A percentile compares a stretch with the other conserved stretches of the same genome.
Conservation (phyloP, 2,329 filamentous ascomycete species). For the Monosporascus sp. region DNA sequence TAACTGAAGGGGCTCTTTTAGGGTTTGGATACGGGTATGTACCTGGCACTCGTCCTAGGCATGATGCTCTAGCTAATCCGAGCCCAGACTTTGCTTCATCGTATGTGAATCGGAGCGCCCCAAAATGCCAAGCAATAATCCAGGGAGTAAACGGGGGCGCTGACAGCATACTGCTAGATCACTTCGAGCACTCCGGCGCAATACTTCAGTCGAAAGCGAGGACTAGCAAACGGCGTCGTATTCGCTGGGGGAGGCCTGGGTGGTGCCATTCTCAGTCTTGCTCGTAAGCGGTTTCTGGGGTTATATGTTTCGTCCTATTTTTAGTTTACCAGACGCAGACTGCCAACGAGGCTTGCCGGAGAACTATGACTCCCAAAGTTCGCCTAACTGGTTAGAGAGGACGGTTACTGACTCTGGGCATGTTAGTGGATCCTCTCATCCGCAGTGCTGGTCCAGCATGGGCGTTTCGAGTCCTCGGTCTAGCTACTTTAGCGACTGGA, state of each 20-base stretch:
- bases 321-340: too few species aligned
- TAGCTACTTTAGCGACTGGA: slow-evolving; percentile 48
- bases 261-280: slow-evolving; percentile 39
- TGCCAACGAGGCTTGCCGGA: too few species aligned
- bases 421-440: slow-evolving; percentile 31
- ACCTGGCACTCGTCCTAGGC: background rate
- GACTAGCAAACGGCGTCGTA: slow-evolving; percentile 42
- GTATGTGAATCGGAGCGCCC: slow-evolving; percentile 5
- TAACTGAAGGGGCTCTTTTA: slow-evolving; percentile 40
- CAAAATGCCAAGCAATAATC: background rate
- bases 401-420: too few species aligned
- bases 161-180: slow-evolving; percentile 26
- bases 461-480: slow-evolving; percentile 48
- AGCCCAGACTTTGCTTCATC: slow-evolving; percentile 17
- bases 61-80: background rate
- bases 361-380: too few species aligned
- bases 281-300: slow-evolving; percentile 6
- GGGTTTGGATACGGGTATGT: slow-evolving; percentile 38
- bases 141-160: background rate
- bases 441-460: slow-evolving; percentile 40
- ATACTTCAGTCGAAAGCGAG: slow-evolving; percentile 41
- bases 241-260: slow-evolving; percentile 42
- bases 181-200: slow-evolving; percentile 38
- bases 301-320: too few species aligned
- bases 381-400: too few species aligned